Percentiles rank a stretch among this genome's conserved stretches.
phyloP scores from a whole-genome alignment of 345 rosid species.

The Noccaea bulbosa region DNA sequence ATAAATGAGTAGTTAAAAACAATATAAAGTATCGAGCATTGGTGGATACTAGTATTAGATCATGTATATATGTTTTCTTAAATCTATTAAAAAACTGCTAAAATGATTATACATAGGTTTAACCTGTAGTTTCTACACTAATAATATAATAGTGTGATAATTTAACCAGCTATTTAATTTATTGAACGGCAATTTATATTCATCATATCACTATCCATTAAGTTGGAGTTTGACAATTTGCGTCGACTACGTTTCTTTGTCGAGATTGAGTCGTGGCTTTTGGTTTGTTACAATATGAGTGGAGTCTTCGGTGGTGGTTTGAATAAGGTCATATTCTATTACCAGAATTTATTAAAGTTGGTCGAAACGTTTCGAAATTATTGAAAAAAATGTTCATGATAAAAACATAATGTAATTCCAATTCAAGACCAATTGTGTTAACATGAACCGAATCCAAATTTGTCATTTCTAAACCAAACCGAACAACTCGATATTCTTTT shows the following conservation, averaged over 20 bases:
- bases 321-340: background rate
- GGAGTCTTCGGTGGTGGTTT: background rate
- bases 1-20: slow-evolving; percentile 10
- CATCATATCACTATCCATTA: background rate
- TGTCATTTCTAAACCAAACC: background rate
- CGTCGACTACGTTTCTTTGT: background rate
- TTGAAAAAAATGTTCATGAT: background rate
- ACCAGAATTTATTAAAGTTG: background rate
- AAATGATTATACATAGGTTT: background rate
- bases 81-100: background rate
- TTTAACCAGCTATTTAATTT: background rate
- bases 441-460: background rate
- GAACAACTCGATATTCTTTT: background rate
- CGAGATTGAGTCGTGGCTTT: background rate
- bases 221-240: background rate
- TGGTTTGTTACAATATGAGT: background rate
- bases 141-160: background rate
- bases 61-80: no score
- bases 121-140: background rate
- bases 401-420: background rate
- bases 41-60: background rate
- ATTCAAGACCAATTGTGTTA: background rate
- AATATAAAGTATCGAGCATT: background rate
- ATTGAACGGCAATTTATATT: background rate
- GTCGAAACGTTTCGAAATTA: background rate